Evolutionary conservation across 2,329 filamentous ascomycete species (phyloP).

Genomic region (Aspergillus persii): DNA sequence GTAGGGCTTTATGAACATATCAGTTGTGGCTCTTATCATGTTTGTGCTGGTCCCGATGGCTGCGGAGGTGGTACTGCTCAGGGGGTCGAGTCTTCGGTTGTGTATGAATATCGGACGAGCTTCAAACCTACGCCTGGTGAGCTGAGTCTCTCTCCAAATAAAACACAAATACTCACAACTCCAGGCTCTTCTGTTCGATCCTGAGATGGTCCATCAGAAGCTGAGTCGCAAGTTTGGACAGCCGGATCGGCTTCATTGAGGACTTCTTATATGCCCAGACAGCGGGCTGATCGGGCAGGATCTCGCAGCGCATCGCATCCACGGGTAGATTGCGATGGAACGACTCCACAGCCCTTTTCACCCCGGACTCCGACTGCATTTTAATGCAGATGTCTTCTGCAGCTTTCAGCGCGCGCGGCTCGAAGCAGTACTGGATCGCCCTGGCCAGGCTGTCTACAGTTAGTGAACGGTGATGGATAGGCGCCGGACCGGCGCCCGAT

Average conservation of each 20-base stretch:
- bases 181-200: slow-evolving; percentile 21
- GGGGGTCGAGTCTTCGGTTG: slow-evolving; percentile 35
- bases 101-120: slow-evolving; percentile 32
- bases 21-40: slow-evolving; percentile 24
- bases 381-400: slow-evolving; percentile 38
- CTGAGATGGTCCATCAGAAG: slow-evolving; percentile 23
- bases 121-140: not conserved
- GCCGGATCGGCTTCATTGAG: slow-evolving; percentile 5
- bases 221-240: slow-evolving; percentile 26
- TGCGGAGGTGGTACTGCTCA: slow-evolving; percentile 29
- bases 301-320: slow-evolving; percentile 24
- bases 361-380: slow-evolving; percentile 46
- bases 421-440: slow-evolving; percentile 47
- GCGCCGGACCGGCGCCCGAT: slow-evolving; percentile 50
- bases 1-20: slow-evolving; percentile 30
- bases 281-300: slow-evolving; percentile 27
- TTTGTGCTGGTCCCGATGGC: slow-evolving; percentile 24
- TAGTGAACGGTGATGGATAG: slow-evolving; percentile 49
- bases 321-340: slow-evolving; percentile 43
- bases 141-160: not conserved
- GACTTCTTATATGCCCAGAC: slow-evolving; percentile 24
- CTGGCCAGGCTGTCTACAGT: slow-evolving; percentile 44
- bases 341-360: slow-evolving; percentile 40
- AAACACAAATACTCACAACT: slow-evolving; percentile 14
- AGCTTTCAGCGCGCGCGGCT: slow-evolving; percentile 32